Evolutionary conservation across 2,329 filamentous ascomycete genomes (phyloP).

Genomic region (Pseudocercospora vitis): DNA sequence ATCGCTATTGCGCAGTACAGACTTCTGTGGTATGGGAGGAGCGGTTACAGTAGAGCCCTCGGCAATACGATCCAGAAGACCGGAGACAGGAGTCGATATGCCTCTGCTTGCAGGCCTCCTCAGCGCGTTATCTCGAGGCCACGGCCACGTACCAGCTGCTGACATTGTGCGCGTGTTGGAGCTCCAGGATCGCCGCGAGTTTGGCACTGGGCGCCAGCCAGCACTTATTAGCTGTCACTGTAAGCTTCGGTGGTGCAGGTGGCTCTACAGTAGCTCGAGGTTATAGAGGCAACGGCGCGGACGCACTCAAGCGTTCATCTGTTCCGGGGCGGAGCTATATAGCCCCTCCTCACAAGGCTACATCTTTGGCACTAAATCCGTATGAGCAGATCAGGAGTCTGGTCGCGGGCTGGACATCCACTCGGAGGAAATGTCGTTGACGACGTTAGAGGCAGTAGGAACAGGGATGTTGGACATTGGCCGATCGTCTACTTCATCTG

Average conservation of each 20-base stretch:
- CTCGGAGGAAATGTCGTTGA: background rate
- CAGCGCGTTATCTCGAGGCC: slow-evolving; percentile 11
- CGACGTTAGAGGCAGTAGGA: background rate
- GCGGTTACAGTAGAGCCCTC: slow-evolving; percentile 7
- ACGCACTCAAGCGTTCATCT: background rate
- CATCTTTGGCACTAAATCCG: background rate
- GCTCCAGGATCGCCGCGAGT: background rate
- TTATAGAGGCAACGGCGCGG: background rate
- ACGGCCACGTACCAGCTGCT: slow-evolving; percentile 3
- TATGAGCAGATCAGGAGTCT: background rate
- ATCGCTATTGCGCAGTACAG: slow-evolving; percentile 19
- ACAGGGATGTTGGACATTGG: background rate
- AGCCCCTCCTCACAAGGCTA: too few relatives aligned
- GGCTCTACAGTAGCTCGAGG: background rate
- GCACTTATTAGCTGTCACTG: slow-evolving; percentile 1
- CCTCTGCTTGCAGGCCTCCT: slow-evolving; percentile 7
- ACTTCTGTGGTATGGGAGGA: slow-evolving; percentile 28
- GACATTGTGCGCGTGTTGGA: background rate
- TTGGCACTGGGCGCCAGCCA: background rate
- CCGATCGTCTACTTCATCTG: background rate
- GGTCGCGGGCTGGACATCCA: background rate
- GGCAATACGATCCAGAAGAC: slow-evolving; percentile 17
- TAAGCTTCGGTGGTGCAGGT: slow-evolving; percentile 4
- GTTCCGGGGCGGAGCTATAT: background rate
- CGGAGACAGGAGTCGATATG: slow-evolving; percentile 14